Percentiles rank a stretch among this genome's conserved stretches.
Evolutionary conservation across 495 filamentous ascomycete species (phyloP).

Genomic region (Trichoderma virens): DNA sequence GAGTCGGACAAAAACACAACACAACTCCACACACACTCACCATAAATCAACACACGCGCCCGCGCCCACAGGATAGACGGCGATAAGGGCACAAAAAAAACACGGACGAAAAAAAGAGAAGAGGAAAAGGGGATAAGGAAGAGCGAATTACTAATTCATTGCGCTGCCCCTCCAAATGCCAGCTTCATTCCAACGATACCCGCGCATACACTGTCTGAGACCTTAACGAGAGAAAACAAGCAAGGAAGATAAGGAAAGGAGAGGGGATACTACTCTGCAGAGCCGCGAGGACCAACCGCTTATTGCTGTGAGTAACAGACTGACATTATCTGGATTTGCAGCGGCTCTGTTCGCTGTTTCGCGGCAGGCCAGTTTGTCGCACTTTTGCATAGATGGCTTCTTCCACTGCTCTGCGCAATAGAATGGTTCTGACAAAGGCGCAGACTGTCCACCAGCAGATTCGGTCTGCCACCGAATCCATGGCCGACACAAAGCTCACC

Average conservation of each 20-base stretch:
- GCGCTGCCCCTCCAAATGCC: not conserved
- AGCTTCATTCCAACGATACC: not conserved
- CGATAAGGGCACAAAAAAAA: not conserved
- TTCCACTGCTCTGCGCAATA: not conserved
- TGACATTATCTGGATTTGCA: not conserved
- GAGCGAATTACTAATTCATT: not conserved
- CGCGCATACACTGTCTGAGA: not conserved
- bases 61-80: not conserved
- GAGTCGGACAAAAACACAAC: not conserved
- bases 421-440: not conserved
- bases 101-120: not conserved
- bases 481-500: constrained; percentile 48
- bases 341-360: not conserved
- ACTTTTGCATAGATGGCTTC: too few species aligned
- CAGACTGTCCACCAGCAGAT: not conserved
- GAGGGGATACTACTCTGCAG: not conserved
- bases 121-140: not conserved
- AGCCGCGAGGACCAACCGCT: not conserved
- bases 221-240: not conserved
- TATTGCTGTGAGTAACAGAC: not conserved
- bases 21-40: not conserved
- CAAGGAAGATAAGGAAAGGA: not conserved
- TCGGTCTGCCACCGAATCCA: constrained; percentile 21
- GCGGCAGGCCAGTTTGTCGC: not conserved
- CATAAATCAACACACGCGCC: too few species aligned